phyloP scores from a whole-genome alignment of 495 filamentous ascomycete species.

The Rostrohypoxylon terebratum region DNA sequence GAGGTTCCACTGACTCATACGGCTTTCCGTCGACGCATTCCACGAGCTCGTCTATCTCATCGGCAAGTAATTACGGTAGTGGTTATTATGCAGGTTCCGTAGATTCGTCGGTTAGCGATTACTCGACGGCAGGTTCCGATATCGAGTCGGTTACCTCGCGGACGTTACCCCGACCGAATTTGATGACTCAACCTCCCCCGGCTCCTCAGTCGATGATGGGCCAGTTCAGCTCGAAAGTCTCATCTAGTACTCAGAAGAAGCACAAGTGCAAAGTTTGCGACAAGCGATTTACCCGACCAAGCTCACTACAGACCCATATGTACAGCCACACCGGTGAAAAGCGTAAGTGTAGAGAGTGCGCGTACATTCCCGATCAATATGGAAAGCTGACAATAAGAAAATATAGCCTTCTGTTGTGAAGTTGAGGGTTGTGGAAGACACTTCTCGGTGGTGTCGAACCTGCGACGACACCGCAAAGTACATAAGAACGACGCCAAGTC shows the following conservation, averaged over 20 bases:
- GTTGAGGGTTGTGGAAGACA: slow-evolving; percentile 95
- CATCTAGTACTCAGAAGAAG: slow-evolving; percentile 97
- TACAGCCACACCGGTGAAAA: slow-evolving; percentile 99
- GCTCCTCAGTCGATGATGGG: slow-evolving; percentile 98
- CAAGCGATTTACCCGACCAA: slow-evolving; percentile 96
- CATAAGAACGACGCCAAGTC: slow-evolving; percentile 82
- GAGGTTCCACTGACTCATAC: slow-evolving; percentile 88
- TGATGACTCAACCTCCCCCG: slow-evolving; percentile 75
- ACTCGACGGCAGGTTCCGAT: slow-evolving; percentile 88
- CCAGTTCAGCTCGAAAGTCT: slow-evolving; percentile 97
- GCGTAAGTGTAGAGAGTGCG: slow-evolving; percentile 71
- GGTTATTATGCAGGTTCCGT: slow-evolving; percentile 87
- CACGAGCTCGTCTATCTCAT: slow-evolving; percentile 94
- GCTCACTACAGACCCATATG: slow-evolving; percentile 97
- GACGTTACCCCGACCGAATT: slow-evolving; percentile 82
- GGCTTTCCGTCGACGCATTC: slow-evolving; percentile 94
- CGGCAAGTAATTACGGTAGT: slow-evolving; percentile 70
- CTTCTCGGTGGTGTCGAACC: slow-evolving; percentile 97
- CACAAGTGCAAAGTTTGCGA: slow-evolving; percentile 99
- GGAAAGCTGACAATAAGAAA: slow-evolving; percentile 52
- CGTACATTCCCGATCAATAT: not conserved
- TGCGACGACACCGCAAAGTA: slow-evolving; percentile 94
- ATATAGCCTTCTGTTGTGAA: slow-evolving; percentile 88
- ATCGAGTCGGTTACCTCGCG: slow-evolving; percentile 83
- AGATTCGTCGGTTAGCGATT: slow-evolving; percentile 93